Percentiles rank a stretch among this genome's conserved stretches.
Conservation (phyloP, 352 stramenopile genomes). For the Globisporangium recalcitrans region DNA sequence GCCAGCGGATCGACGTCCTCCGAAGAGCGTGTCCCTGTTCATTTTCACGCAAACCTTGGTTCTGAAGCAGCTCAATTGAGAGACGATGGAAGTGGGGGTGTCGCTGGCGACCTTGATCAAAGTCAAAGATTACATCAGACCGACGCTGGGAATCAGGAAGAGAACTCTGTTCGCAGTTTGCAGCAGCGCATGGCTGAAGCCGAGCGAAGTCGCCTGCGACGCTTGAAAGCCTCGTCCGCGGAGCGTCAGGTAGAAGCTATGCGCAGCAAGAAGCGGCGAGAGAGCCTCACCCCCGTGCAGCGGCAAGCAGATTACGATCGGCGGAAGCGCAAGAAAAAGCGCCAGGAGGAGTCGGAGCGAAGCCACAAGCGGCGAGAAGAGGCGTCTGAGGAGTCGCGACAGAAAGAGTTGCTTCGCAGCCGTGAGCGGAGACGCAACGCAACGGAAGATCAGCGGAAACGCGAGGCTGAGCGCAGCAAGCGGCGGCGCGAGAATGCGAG, state of each 20-base stretch:
- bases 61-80: background rate
- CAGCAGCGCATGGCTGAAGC: constrained; percentile 42
- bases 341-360: constrained; percentile 39
- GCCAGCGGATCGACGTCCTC: background rate
- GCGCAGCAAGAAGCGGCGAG: constrained; percentile 53
- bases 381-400: constrained; percentile 31
- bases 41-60: background rate
- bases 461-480: constrained; percentile 58
- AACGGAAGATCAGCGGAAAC: constrained; percentile 54
- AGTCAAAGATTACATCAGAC: background rate
- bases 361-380: constrained; percentile 46
- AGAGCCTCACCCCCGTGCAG: constrained; percentile 57
- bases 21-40: background rate
- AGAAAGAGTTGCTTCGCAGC: constrained; percentile 54
- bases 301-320: constrained; percentile 62
- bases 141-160: constrained; percentile 3
- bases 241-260: constrained; percentile 41
- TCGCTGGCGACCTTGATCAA: background rate
- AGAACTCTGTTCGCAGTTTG: background rate
- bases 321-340: constrained; percentile 51
- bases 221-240: constrained; percentile 41
- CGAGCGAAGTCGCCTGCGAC: constrained; percentile 50
- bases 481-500: constrained; percentile 50
- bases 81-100: background rate
- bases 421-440: constrained; percentile 55